phyloP scores from a whole-genome alignment of 202 grass and related monocot genomes.

The Elaeis oleifera region DNA sequence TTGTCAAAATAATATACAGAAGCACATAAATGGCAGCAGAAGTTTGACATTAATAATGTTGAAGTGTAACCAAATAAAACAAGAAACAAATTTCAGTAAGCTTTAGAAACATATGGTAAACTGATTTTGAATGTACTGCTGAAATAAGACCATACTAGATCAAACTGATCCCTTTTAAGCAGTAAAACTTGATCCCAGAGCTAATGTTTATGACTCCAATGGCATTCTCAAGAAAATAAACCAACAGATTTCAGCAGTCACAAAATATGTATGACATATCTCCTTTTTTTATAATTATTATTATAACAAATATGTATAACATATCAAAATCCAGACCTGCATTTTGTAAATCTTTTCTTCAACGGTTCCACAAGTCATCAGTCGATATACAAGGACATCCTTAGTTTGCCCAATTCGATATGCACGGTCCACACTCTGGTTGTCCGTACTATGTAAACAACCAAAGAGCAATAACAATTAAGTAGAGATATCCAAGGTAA shows the following conservation, averaged over 20 bases:
- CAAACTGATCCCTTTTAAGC: no score
- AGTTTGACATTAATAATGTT: no score
- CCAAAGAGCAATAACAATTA: conserved; percentile 17
- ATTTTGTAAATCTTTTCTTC: conserved; percentile 97
- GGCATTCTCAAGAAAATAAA: no score
- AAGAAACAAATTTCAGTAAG: no score
- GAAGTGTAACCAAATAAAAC: no score
- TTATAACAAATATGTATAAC: not conserved
- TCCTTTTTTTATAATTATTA: no score
- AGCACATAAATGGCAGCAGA: no score
- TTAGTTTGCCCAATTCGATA: conserved; percentile 91
- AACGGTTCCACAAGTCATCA: conserved; percentile 93
- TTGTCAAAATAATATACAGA: not conserved
- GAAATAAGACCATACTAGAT: no score
- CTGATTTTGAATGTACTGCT: no score
- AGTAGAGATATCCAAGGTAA: conserved; percentile 5
- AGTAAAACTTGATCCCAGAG: no score
- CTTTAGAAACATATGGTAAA: no score
- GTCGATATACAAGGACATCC: conserved; percentile 81
- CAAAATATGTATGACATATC: conserved; percentile 1
- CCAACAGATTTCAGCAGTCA: not conserved
- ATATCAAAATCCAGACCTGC: conserved; percentile 45
- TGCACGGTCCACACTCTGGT: conserved; percentile 88
- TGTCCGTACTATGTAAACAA: conserved; percentile 59
- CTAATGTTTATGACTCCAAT: no score